A percentile compares a stretch with the other conserved stretches of the same genome.
Evolutionary conservation across 257 asterid species (phyloP).

Genomic region (Ehretia macrophylla): DNA sequence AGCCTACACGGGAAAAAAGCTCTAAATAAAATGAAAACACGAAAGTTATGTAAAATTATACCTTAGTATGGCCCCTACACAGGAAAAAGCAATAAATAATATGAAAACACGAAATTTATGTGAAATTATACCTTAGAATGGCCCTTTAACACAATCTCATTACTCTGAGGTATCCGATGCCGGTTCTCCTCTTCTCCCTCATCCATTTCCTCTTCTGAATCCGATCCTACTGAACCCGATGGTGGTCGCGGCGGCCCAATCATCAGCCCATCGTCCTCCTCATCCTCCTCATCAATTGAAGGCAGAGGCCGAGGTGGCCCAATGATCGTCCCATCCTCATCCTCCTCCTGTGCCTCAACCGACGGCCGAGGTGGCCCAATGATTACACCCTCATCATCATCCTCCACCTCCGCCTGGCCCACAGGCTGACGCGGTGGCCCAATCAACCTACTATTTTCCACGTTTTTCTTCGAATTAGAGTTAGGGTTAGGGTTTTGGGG

Average conservation of each 20-base stretch:
- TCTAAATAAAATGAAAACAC: too few relatives aligned
- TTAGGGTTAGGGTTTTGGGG: conserved; percentile 26
- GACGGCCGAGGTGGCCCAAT: conserved; percentile 63
- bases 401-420: conserved; percentile 4
- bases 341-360: conserved; percentile 22
- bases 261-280: conserved; percentile 29
- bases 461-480: neutral
- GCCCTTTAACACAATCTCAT: conserved; percentile 89
- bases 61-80: conserved; percentile 94
- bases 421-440: conserved; percentile 53
- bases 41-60: conserved; percentile 2
- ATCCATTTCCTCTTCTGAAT: conserved; percentile 55
- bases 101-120: too few relatives aligned
- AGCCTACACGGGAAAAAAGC: too few relatives aligned
- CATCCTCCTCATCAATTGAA: conserved; percentile 25
- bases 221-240: conserved; percentile 31
- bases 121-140: conserved; percentile 65
- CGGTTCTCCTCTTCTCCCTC: conserved; percentile 51
- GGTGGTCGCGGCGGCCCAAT: conserved; percentile 63
- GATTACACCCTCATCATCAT: conserved; percentile 24
- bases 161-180: conserved; percentile 76
- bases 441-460: conserved; percentile 17
- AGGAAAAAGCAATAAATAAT: too few relatives aligned
- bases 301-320: conserved; percentile 68
- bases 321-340: conserved; percentile 32